These are phyloP conservation scores for Beauveria rudraprayagi DNA, from an alignment of 2,329 filamentous ascomycete species.

Conservation along the genomic window DNA sequence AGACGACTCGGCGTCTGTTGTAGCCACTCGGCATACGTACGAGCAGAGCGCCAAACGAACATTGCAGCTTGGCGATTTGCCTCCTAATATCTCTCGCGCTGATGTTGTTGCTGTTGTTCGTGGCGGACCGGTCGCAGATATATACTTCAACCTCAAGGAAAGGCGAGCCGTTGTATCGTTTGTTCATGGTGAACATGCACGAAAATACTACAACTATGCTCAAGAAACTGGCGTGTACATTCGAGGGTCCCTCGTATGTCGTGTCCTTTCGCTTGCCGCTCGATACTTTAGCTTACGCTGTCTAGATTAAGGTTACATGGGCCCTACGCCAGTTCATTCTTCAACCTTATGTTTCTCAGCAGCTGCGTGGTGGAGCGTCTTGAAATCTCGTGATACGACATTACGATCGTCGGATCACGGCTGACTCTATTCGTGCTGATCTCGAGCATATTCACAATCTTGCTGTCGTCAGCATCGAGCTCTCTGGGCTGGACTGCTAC, in stretches of 20 bases:
- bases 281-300: neutral
- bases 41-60: conserved; percentile 43
- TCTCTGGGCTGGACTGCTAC: conserved; percentile 51
- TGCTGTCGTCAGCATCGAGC: conserved; percentile 57
- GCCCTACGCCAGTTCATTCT: conserved; percentile 62
- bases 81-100: conserved; percentile 52
- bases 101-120: conserved; percentile 59
- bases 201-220: conserved; percentile 55
- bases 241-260: conserved; percentile 30
- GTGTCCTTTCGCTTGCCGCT: neutral
- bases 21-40: conserved; percentile 17
- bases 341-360: conserved; percentile 52
- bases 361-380: conserved; percentile 57
- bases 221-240: conserved; percentile 62
- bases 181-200: conserved; percentile 52
- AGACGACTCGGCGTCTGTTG: neutral
- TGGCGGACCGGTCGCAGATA: conserved; percentile 62
- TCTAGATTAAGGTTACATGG: conserved; percentile 61
- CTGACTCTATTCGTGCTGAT: conserved; percentile 58
- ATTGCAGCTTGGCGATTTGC: conserved; percentile 53
- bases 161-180: conserved; percentile 62
- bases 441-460: conserved; percentile 79
- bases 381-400: conserved; percentile 65
- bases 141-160: conserved; percentile 54
- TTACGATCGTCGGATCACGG: conserved; percentile 50